phyloP scores from a whole-genome alignment of 1,284 basidiomycete species.

The Schizophyllum commune region DNA sequence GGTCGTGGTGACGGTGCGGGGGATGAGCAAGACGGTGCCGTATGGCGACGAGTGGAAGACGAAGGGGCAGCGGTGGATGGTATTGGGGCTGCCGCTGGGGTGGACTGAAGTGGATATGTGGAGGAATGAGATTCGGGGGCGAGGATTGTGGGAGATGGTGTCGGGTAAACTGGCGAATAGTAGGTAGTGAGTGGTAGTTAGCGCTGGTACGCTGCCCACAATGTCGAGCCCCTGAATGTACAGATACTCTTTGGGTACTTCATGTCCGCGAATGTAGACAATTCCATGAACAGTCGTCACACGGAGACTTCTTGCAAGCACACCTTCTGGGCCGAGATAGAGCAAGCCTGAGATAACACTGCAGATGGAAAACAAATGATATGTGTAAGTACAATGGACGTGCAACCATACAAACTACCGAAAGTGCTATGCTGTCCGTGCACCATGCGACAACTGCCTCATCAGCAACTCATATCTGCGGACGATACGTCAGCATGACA shows the following conservation, averaged over 20 bases:
- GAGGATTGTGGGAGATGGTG: not conserved
- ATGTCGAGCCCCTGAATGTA: no score
- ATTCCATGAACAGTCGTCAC: no score
- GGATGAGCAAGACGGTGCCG: not conserved
- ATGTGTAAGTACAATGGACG: not conserved
- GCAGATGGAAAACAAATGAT: not conserved
- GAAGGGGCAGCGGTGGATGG: not conserved
- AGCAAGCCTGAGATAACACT: not conserved
- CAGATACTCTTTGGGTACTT: no score
- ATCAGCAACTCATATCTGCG: constrained; percentile 60
- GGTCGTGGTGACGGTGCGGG: not conserved
- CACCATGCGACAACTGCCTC: constrained; percentile 40
- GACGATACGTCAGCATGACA: constrained; percentile 1
- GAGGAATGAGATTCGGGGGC: not conserved
- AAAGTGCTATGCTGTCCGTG: constrained; percentile 15
- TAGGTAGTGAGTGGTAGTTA: not conserved
- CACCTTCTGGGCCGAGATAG: constrained; percentile 1
- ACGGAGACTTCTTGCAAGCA: no score
- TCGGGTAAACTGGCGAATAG: not conserved
- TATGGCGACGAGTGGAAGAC: not conserved
- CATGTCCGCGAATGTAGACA: no score
- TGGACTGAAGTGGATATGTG: not conserved
- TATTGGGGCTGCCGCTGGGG: not conserved
- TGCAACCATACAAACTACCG: not conserved
- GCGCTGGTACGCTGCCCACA: no score